A percentile compares a stretch with the other conserved stretches of the same genome.
phyloP scores from a whole-genome alignment of 805 yeast genomes.

The Starmerella etchellsii region DNA sequence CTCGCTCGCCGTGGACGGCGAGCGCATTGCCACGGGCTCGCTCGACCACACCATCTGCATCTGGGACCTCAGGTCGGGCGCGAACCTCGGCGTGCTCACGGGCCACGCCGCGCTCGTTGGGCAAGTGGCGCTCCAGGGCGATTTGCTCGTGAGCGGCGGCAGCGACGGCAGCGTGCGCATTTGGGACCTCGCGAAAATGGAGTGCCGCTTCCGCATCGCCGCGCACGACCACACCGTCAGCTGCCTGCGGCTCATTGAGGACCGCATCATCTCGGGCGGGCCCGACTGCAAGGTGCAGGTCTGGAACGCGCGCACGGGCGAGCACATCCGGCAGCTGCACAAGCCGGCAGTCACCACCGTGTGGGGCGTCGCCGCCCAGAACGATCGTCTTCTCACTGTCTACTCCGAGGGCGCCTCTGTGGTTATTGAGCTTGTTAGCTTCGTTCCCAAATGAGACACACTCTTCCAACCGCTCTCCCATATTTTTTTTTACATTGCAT shows the following conservation, averaged over 20 bases:
- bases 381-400: slow-evolving; percentile 30
- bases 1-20: slow-evolving; percentile 78
- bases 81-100: slow-evolving; percentile 55
- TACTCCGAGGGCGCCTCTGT: slow-evolving; percentile 18
- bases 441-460: slow-evolving; percentile 14
- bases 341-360: slow-evolving; percentile 26
- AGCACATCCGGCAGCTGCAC: slow-evolving; percentile 28
- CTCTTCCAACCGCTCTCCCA: background rate
- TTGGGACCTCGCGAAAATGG: slow-evolving; percentile 68
- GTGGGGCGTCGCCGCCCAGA: slow-evolving; percentile 32
- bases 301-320: slow-evolving; percentile 32
- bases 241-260: slow-evolving; percentile 30
- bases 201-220: slow-evolving; percentile 53
- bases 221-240: slow-evolving; percentile 36
- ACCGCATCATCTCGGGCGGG: slow-evolving; percentile 33
- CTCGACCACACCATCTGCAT: slow-evolving; percentile 88
- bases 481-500: too few species aligned
- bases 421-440: slow-evolving; percentile 30
- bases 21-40: slow-evolving; percentile 77
- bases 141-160: slow-evolving; percentile 72
- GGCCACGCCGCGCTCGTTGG: slow-evolving; percentile 95
- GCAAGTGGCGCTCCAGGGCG: slow-evolving; percentile 57
- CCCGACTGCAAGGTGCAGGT: slow-evolving; percentile 33
- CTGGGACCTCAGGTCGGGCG: slow-evolving; percentile 88
- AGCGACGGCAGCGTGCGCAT: slow-evolving; percentile 70